Evolutionary conservation across 2,329 filamentous ascomycete species (phyloP).

Genomic region (Colletotrichum lentis): DNA sequence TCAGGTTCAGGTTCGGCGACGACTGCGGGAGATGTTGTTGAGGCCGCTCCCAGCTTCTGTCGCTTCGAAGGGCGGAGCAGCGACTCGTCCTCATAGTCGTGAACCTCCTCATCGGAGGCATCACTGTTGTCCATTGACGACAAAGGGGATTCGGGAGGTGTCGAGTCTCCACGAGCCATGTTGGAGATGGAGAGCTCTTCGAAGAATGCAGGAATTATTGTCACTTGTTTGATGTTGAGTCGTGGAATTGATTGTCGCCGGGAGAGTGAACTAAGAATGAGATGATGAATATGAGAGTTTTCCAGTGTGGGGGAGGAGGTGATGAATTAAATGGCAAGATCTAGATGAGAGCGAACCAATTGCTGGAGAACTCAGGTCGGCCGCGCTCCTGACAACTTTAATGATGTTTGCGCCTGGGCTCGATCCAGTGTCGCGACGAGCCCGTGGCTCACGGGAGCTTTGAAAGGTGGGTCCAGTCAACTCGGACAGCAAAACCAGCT

Average conservation of each 20-base stretch:
- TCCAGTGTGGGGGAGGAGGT: neutral
- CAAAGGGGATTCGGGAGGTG: conserved; percentile 37
- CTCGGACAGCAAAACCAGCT: conserved; percentile 1
- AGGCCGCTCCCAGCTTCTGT: conserved; percentile 48
- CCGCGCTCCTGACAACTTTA: conserved; percentile 25
- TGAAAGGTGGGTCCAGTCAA: conserved; percentile 25
- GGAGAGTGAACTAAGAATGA: neutral
- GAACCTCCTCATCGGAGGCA: conserved; percentile 37
- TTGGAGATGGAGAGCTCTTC: conserved; percentile 21
- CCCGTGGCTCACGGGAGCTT: conserved; percentile 31
- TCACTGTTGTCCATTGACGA: conserved; percentile 37
- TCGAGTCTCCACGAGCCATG: conserved; percentile 34
- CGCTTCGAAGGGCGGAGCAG: conserved; percentile 47
- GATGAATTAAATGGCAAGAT: conserved; percentile 2
- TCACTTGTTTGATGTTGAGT: conserved; percentile 7
- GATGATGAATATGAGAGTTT: neutral
- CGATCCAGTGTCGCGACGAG: conserved; percentile 32
- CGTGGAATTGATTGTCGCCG: conserved; percentile 6
- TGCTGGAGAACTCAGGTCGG: conserved; percentile 7
- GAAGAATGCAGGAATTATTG: conserved; percentile 21
- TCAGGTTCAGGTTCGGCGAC: conserved; percentile 37
- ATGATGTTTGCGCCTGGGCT: conserved; percentile 36
- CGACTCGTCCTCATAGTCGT: conserved; percentile 43
- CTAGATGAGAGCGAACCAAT: conserved; percentile 8
- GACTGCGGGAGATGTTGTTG: conserved; percentile 57